A percentile compares a stretch with the other conserved stretches of the same genome.
These are phyloP conservation scores for Penicillium paneum DNA, from an alignment of 2,329 filamentous ascomycete genomes.

Conservation along the genomic window DNA sequence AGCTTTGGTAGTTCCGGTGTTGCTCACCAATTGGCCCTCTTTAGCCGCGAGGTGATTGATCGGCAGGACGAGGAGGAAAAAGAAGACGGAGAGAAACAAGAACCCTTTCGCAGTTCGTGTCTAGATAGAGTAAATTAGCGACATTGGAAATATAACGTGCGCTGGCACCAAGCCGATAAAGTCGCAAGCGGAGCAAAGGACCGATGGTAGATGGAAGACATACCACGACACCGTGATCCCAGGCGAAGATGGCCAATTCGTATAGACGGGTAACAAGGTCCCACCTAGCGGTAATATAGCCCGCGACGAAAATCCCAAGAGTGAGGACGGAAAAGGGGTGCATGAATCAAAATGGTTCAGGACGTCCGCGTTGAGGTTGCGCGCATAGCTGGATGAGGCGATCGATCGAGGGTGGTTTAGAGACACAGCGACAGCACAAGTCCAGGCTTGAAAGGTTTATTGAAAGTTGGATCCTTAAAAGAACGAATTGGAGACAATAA, in stretches of 20 bases:
- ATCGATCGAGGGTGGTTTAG: neutral
- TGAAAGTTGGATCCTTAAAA: neutral
- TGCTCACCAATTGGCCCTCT: slow-evolving; percentile 73
- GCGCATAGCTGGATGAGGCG: slow-evolving; percentile 30
- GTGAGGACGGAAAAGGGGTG: slow-evolving; percentile 96
- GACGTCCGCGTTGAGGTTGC: slow-evolving; percentile 26
- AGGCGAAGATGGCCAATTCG: slow-evolving; percentile 95
- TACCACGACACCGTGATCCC: slow-evolving; percentile 97
- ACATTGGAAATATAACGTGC: neutral
- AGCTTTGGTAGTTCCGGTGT: slow-evolving; percentile 6
- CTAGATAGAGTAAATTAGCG: slow-evolving; percentile 45
- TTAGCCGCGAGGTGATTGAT: slow-evolving; percentile 76
- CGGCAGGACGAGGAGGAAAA: slow-evolving; percentile 78
- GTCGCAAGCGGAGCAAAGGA: slow-evolving; percentile 7
- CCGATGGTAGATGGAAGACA: slow-evolving; percentile 34
- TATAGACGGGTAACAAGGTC: slow-evolving; percentile 95
- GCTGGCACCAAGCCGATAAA: neutral
- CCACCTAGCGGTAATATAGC: slow-evolving; percentile 99
- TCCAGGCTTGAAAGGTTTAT: neutral
- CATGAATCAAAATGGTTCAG: slow-evolving; percentile 57
- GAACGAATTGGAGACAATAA: neutral
- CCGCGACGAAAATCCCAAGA: slow-evolving; percentile 97
- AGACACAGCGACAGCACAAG: neutral
- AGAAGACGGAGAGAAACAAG: slow-evolving; percentile 74
- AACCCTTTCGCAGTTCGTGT: slow-evolving; percentile 84